Evolutionary conservation across 352 stramenopile species (phyloP).

Genomic region (Phytophthora nicotianae): DNA sequence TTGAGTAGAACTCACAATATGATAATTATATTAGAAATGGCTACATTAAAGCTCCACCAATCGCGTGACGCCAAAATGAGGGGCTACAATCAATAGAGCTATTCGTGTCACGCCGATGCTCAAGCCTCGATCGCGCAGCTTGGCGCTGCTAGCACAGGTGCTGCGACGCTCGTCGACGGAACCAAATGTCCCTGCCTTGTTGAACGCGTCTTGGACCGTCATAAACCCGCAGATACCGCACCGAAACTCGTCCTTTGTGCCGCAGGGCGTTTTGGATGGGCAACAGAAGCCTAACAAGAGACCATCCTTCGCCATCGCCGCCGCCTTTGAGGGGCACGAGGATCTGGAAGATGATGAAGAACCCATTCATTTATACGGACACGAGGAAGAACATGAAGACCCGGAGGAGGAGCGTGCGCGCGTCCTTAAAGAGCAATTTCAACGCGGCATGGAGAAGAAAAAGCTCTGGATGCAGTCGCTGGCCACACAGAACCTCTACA

Average conservation of each 20-base stretch:
- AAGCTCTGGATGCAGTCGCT: slow-evolving; percentile 66
- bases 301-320: slow-evolving; percentile 60
- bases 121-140: slow-evolving; percentile 13
- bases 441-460: slow-evolving; percentile 68
- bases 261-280: not conserved
- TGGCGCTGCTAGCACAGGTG: slow-evolving; percentile 24
- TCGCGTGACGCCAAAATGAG: slow-evolving; percentile 8
- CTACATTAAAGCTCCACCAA: slow-evolving; percentile 4
- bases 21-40: not conserved
- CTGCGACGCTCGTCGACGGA: slow-evolving; percentile 10
- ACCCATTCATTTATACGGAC: slow-evolving; percentile 23
- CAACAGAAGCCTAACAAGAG: slow-evolving; percentile 20
- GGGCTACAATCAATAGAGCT: slow-evolving; percentile 3
- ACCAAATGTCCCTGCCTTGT: not conserved
- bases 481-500: slow-evolving; percentile 39
- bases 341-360: slow-evolving; percentile 41
- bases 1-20: no score
- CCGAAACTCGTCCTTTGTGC: slow-evolving; percentile 27
- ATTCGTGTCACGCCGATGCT: slow-evolving; percentile 16
- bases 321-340: slow-evolving; percentile 60
- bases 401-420: slow-evolving; percentile 27
- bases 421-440: slow-evolving; percentile 48
- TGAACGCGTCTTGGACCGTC: not conserved
- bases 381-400: slow-evolving; percentile 19
- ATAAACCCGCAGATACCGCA: not conserved